phyloP scores from a whole-genome alignment of 257 asterid genomes.

The Solanum piurae region DNA sequence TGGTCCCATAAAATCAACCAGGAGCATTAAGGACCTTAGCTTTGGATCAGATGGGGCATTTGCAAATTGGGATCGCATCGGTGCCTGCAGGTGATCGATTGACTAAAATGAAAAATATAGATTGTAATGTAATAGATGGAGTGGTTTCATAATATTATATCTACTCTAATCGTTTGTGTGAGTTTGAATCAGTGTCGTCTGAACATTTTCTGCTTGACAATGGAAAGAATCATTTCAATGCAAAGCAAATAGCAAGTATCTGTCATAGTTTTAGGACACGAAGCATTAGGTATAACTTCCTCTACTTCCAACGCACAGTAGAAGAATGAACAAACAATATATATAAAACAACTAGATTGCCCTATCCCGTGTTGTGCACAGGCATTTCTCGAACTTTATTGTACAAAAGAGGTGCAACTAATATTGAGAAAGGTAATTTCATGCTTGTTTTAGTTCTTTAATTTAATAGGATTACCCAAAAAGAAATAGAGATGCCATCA shows the following conservation, averaged over 20 bases:
- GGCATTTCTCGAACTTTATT: too few species aligned
- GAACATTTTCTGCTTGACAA: not conserved
- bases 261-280: not conserved
- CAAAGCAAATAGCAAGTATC: not conserved
- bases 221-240: not conserved
- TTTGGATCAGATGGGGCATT: conserved; percentile 13
- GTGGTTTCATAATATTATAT: not conserved
- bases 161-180: not conserved
- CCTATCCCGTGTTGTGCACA: too few species aligned
- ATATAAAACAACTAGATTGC: too few species aligned
- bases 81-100: not conserved
- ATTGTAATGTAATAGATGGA: not conserved
- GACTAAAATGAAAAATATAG: not conserved
- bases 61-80: not conserved
- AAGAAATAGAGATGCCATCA: too few species aligned
- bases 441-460: too few species aligned
- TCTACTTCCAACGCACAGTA: not conserved
- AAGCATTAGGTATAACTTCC: not conserved
- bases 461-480: too few species aligned
- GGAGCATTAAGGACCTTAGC: conserved; percentile 27
- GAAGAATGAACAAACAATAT: not conserved
- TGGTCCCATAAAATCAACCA: conserved; percentile 51
- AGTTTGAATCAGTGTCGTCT: not conserved
- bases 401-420: too few species aligned
- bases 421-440: too few species aligned